Evolutionary conservation across 2,329 filamentous ascomycete genomes (phyloP).

Genomic region (Davidsoniella eucalypti): DNA sequence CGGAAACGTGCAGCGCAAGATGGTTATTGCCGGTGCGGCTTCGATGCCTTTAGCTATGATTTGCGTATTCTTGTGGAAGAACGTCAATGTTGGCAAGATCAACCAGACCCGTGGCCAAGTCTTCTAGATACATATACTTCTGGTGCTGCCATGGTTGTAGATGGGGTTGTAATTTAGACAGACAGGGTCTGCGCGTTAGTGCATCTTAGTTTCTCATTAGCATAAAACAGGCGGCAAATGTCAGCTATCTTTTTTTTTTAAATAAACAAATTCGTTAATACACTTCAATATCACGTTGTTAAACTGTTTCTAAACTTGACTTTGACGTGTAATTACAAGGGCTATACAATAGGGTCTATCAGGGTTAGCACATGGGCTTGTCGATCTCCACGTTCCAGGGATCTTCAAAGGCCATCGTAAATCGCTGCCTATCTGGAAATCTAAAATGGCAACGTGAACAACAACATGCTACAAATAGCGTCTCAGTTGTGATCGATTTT

Average conservation of each 20-base stretch:
- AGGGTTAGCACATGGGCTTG: too few species aligned
- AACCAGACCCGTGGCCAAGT: slow-evolving; percentile 26
- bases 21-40: slow-evolving; percentile 32
- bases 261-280: background rate
- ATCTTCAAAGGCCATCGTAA: too few species aligned
- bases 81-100: slow-evolving; percentile 32
- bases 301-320: too few species aligned
- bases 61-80: slow-evolving; percentile 29
- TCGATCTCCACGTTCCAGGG: too few species aligned
- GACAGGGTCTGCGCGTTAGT: background rate
- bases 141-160: background rate
- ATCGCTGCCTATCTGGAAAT: too few species aligned
- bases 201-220: background rate
- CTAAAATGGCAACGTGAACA: too few species aligned
- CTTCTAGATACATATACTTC: slow-evolving; percentile 15
- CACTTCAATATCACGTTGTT: background rate
- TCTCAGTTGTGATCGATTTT: too few species aligned
- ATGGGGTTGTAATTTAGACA: background rate
- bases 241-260: background rate
- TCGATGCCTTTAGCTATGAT: slow-evolving; percentile 25
- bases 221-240: too few species aligned
- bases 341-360: too few species aligned
- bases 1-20: slow-evolving; percentile 32
- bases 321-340: too few species aligned
- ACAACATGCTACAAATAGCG: too few species aligned